Base-by-base conservation (phyloP, 179 eudicot species). In the Gypsophila paniculata region DNA sequence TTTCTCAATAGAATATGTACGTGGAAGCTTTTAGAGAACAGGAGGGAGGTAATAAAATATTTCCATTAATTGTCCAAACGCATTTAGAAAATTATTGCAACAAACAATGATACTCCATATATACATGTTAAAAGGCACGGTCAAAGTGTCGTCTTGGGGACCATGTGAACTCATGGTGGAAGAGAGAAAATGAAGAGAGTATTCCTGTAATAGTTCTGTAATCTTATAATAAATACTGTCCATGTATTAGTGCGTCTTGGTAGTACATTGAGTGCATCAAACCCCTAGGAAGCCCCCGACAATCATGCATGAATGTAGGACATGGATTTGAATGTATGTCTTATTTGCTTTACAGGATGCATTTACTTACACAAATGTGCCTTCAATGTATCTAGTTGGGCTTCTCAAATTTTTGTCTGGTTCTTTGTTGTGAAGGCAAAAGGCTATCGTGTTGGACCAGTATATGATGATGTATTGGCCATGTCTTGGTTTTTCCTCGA, bases 401-500 rank as follows among this genome's bases (percentile, higher is more conserved):
- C 58, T 42, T 19, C 48, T 72, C 48, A 46, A 3, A 15, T 9
- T 48, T 26, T 18, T 61, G 34, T 34, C 0, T 54, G 32, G 7
- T 34, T 36, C 49, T 69, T 54, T 54, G 55, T 17, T 53, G 29
- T 53, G 34, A 32, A 69, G 99, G 99, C 99, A 21, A 95, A 95
- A 83, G 99, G 98, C 54, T 95, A 95, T 71, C 95, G 98, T 14
- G 98, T 95, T 61, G 99, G 99, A 49, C 99, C 98, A 38, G 99
- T 95, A 53, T 92, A 92, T 72, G 98, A 95, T 80, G 98, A 95
- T 87, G 99, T 95, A 51, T 80, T 95, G 86, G 92, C 98, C 60
- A 95, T 95, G 98, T 93, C 96, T 60, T 95, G 98, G 99, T 95
- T 95, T 84, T 92, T 95, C 79, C 91, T 95, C 18, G 99, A 95